Percentiles rank a stretch among this genome's conserved stretches.
These are phyloP conservation scores for Crotalaria pallida DNA, from an alignment of 306 rosid genomes.

Conservation along the genomic window DNA sequence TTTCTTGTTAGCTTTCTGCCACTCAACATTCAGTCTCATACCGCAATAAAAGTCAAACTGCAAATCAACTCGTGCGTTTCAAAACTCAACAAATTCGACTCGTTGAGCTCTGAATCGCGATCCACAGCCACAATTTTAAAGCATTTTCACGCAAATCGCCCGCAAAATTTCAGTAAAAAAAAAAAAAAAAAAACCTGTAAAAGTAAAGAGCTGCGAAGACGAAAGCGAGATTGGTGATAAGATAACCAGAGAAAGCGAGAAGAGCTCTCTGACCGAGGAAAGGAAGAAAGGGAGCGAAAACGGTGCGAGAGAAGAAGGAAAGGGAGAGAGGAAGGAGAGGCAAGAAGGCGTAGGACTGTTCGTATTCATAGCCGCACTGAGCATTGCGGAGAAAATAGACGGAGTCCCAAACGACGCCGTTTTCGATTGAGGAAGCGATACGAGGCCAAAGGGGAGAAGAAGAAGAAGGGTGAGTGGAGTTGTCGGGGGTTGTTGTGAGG, in stretches of 20 bases:
- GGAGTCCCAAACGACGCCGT: constrained; percentile 84
- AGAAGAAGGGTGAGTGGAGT: not conserved
- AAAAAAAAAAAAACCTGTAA: too few relatives aligned
- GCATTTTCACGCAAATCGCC: too few relatives aligned
- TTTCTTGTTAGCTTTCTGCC: too few relatives aligned
- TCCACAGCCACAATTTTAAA: too few relatives aligned
- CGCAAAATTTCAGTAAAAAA: too few relatives aligned
- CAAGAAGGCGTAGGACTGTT: constrained; percentile 80
- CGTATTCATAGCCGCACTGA: constrained; percentile 89
- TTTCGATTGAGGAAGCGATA: constrained; percentile 48
- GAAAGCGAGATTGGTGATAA: constrained; percentile 65
- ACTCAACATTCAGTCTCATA: too few relatives aligned
- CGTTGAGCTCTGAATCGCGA: too few relatives aligned
- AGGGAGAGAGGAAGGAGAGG: constrained; percentile 72
- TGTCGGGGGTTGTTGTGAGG: constrained; percentile 1
- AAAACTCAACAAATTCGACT: not conserved
- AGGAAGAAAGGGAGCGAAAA: constrained; percentile 37
- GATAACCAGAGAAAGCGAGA: constrained; percentile 57
- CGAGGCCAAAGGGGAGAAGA: not conserved
- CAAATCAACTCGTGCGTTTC: too few relatives aligned
- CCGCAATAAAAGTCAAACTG: too few relatives aligned
- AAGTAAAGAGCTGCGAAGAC: constrained; percentile 59
- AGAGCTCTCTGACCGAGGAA: constrained; percentile 56
- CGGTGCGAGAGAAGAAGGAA: constrained; percentile 45
- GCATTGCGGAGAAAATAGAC: constrained; percentile 66